phyloP scores from a whole-genome alignment of 2,329 filamentous ascomycete species.

The Dothideomycetidae sp. region DNA sequence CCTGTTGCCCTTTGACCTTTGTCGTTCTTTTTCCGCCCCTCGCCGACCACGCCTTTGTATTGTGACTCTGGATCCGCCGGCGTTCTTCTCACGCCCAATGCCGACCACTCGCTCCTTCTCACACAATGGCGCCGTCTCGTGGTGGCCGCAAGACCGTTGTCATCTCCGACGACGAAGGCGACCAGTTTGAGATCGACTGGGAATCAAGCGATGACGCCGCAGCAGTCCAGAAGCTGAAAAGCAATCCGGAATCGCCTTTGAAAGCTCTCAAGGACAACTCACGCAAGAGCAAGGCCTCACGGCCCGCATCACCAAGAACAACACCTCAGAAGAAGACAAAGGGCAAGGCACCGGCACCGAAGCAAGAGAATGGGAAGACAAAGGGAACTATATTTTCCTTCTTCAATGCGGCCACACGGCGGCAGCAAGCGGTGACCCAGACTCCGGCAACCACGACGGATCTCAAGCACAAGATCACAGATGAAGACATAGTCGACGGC shows the following conservation, averaged over 20 bases:
- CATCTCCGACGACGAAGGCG: slow-evolving; percentile 17
- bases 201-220: slow-evolving; percentile 6
- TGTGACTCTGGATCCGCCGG: no score
- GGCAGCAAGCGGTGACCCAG: slow-evolving; percentile 23
- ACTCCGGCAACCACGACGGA: slow-evolving; percentile 29
- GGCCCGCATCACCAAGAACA: slow-evolving; percentile 11
- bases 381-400: slow-evolving; percentile 35
- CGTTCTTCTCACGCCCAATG: no score
- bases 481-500: slow-evolving; percentile 21
- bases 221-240: slow-evolving; percentile 6
- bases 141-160: slow-evolving; percentile 17
- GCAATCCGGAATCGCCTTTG: slow-evolving; percentile 12
- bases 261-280: slow-evolving; percentile 5
- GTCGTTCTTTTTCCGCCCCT: no score
- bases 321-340: slow-evolving; percentile 7
- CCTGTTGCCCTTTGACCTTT: no score
- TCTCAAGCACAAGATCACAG: slow-evolving; percentile 19
- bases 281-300: slow-evolving; percentile 5
- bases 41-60: no score
- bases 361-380: slow-evolving; percentile 20
- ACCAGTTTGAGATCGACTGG: slow-evolving; percentile 8
- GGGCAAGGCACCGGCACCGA: background rate
- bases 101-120: background rate
- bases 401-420: slow-evolving; percentile 32
- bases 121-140: slow-evolving; percentile 19